phyloP scores from a whole-genome alignment of 805 yeast species.

The Barnettozyma pratensis region DNA sequence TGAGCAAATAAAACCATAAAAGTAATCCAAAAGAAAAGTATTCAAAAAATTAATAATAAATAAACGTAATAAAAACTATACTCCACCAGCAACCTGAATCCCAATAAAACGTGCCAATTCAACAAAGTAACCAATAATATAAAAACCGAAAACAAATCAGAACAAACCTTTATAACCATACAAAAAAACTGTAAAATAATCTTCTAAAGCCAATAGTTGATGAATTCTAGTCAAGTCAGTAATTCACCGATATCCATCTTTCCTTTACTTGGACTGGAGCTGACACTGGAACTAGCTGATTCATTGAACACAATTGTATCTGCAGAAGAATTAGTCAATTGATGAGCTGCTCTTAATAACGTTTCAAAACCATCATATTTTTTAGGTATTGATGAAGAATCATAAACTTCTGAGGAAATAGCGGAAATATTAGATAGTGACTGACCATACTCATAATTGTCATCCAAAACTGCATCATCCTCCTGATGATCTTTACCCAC shows the following conservation, averaged over 20 bases:
- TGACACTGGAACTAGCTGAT: background rate
- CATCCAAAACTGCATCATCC: background rate
- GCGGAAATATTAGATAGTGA: background rate
- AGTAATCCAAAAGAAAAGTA: too few relatives aligned
- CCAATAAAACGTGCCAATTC: background rate
- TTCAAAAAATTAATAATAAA: too few relatives aligned
- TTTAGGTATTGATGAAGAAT: slow-evolving; percentile 16
- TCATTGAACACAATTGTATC: background rate
- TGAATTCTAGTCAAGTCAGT: slow-evolving; percentile 5
- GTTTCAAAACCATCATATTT: slow-evolving; percentile 19
- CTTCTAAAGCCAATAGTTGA: background rate
- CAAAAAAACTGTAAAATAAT: background rate
- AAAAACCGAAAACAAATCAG: background rate
- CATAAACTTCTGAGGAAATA: background rate
- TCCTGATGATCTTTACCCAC: slow-evolving; percentile 19
- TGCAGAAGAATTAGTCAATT: slow-evolving; percentile 16
- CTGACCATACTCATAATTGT: background rate
- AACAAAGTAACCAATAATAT: background rate
- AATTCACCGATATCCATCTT: slow-evolving; percentile 20
- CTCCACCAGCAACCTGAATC: too few relatives aligned
- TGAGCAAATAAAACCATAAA: too few relatives aligned
- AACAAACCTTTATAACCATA: background rate
- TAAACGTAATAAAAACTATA: too few relatives aligned
- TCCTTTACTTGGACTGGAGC: slow-evolving; percentile 1
- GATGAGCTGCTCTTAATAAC: slow-evolving; percentile 23